These are phyloP conservation scores for Actinomortierella wolfii DNA, from an alignment of 371 early-diverging fungal species.

Conservation along the genomic window DNA sequence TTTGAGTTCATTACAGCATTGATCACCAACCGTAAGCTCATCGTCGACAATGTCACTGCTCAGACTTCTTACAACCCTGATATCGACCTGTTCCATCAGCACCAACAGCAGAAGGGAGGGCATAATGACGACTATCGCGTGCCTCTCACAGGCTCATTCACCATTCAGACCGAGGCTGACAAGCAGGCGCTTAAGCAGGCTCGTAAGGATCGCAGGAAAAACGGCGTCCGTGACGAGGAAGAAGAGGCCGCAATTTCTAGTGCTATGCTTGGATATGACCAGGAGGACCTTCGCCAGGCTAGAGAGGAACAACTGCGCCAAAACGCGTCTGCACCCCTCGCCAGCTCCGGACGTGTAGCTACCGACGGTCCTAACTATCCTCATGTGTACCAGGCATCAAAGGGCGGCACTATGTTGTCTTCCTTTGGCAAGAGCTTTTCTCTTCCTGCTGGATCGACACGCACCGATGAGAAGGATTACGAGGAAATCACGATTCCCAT, in stretches of 20 bases:
- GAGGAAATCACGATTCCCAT: slow-evolving; percentile 86
- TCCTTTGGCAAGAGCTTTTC: slow-evolving; percentile 70
- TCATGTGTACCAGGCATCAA: slow-evolving; percentile 62
- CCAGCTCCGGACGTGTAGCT: slow-evolving; percentile 32
- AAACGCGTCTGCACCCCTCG: slow-evolving; percentile 37
- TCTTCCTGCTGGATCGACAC: slow-evolving; percentile 73
- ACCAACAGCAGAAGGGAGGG: slow-evolving; percentile 22
- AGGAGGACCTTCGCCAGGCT: slow-evolving; percentile 53
- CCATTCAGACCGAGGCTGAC: slow-evolving; percentile 76
- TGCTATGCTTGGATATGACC: slow-evolving; percentile 60
- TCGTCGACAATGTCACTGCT: slow-evolving; percentile 57
- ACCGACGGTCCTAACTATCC: slow-evolving; percentile 51
- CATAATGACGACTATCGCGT: slow-evolving; percentile 46
- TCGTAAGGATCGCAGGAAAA: slow-evolving; percentile 74
- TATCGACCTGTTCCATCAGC: slow-evolving; percentile 13
- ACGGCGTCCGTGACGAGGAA: slow-evolving; percentile 44
- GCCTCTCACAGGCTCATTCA: slow-evolving; percentile 46
- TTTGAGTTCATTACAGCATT: slow-evolving; percentile 68
- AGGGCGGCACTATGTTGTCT: slow-evolving; percentile 56
- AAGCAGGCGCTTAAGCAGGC: slow-evolving; percentile 62
- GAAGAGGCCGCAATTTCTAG: slow-evolving; percentile 58
- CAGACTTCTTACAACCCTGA: slow-evolving; percentile 30
- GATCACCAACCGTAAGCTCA: slow-evolving; percentile 51
- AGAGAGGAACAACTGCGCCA: slow-evolving; percentile 58
- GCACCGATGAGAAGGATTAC: slow-evolving; percentile 67